These are phyloP conservation scores for Talaromyces proteolyticus DNA, from an alignment of 495 filamentous ascomycete species.

Conservation along the genomic window DNA sequence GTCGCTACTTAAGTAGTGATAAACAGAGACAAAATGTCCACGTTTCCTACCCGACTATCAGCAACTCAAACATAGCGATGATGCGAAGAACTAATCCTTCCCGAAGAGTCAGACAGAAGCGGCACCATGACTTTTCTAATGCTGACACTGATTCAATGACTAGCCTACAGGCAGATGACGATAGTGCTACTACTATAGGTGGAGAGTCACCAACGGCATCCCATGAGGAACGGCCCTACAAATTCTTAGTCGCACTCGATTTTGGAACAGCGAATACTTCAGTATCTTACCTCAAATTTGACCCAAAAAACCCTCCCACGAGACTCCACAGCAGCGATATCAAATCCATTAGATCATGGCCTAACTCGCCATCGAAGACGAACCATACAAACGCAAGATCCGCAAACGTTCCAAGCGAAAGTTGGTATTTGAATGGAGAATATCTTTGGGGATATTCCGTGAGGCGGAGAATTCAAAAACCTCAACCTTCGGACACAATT, in stretches of 20 bases:
- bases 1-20: no score
- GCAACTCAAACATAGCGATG: no score
- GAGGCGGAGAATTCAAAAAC: no score
- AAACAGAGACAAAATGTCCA: no score
- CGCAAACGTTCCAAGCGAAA: slow-evolving; percentile 2
- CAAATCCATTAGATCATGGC: background rate
- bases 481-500: background rate
- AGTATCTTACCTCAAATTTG: slow-evolving; percentile 1
- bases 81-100: no score
- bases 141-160: background rate
- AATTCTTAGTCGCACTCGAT: slow-evolving; percentile 1
- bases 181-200: background rate
- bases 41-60: no score
- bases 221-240: background rate
- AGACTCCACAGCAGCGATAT: background rate
- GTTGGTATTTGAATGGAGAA: background rate
- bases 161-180: background rate
- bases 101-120: no score
- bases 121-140: no score
- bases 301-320: background rate
- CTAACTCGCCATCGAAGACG: background rate
- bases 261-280: background rate
- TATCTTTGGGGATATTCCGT: background rate
- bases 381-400: background rate
- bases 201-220: background rate